Conservation (phyloP, 495 filamentous ascomycete genomes). For the Aspergillus saccharolyticus region DNA sequence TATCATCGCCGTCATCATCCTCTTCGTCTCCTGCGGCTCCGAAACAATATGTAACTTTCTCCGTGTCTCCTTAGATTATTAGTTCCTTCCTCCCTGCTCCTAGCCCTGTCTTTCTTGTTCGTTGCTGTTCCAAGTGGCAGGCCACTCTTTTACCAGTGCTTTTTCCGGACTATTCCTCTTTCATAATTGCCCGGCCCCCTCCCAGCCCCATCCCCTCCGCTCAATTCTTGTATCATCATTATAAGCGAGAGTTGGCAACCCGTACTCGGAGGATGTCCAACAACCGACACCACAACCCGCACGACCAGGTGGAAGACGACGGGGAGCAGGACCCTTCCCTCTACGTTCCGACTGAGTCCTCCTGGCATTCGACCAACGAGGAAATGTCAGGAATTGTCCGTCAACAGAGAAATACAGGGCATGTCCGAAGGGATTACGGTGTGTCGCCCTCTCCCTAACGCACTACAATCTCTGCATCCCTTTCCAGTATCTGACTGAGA, state of each 20-base stretch:
- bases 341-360: slow-evolving; percentile 6
- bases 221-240: slow-evolving; percentile 2
- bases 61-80: neutral
- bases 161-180: slow-evolving; percentile 6
- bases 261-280: slow-evolving; percentile 3
- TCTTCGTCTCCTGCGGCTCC: neutral
- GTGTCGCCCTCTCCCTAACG: neutral
- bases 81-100: slow-evolving; percentile 2
- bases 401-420: slow-evolving; percentile 19
- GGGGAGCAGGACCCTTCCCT: neutral
- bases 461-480: neutral
- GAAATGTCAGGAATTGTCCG: slow-evolving; percentile 18
- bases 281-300: neutral
- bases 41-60: slow-evolving; percentile 14
- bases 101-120: slow-evolving; percentile 7
- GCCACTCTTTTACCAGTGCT: slow-evolving; percentile 14
- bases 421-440: slow-evolving; percentile 37
- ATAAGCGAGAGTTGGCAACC: neutral
- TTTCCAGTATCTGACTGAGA: neutral
- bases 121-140: slow-evolving; percentile 17
- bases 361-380: slow-evolving; percentile 14
- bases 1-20: too few relatives aligned
- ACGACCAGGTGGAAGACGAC: slow-evolving; percentile 5
- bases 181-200: slow-evolving; percentile 12
- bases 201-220: neutral